Conservation (phyloP, 2,329 filamentous ascomycete genomes). For the Aspergillus fructus region DNA sequence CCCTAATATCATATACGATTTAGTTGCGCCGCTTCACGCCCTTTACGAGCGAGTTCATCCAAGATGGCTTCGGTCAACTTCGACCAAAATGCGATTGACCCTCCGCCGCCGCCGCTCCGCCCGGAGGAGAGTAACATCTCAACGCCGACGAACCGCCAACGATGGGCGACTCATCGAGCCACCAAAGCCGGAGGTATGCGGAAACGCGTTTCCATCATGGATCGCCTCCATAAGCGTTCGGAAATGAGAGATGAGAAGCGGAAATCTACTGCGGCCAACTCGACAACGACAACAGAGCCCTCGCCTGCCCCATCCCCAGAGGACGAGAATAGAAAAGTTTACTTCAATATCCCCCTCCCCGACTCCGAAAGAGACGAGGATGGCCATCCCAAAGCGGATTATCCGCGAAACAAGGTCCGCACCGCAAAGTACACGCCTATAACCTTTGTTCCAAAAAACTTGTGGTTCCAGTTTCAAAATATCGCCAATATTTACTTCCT, state of each 20-base stretch:
- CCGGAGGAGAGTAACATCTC: conserved; percentile 50
- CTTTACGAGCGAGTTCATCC: conserved; percentile 26
- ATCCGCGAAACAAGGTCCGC: conserved; percentile 90
- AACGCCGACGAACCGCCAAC: conserved; percentile 71
- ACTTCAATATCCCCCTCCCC: conserved; percentile 83
- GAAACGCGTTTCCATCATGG: conserved; percentile 81
- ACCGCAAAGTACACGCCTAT: conserved; percentile 96
- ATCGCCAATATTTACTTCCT: conserved; percentile 98
- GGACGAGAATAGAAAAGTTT: conserved; percentile 44
- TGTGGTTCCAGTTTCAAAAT: conserved; percentile 98
- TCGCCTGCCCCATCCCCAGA: conserved; percentile 42
- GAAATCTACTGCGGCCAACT: conserved; percentile 46
- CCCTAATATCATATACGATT: conserved; percentile 14
- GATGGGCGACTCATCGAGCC: conserved; percentile 95
- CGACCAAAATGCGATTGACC: conserved; percentile 28
- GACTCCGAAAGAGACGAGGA: conserved; percentile 74
- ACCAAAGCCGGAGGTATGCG: conserved; percentile 70
- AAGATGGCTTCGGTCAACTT: conserved; percentile 42
- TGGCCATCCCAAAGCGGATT: conserved; percentile 68
- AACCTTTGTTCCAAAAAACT: conserved; percentile 92
- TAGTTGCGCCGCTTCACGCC: conserved; percentile 27
- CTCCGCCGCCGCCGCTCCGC: conserved; percentile 26
- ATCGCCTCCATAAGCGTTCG: conserved; percentile 66
- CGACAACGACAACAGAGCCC: conserved; percentile 36
- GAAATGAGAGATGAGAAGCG: conserved; percentile 69